phyloP scores from a whole-genome alignment of 257 asterid species.

The Petrea volubilis region DNA sequence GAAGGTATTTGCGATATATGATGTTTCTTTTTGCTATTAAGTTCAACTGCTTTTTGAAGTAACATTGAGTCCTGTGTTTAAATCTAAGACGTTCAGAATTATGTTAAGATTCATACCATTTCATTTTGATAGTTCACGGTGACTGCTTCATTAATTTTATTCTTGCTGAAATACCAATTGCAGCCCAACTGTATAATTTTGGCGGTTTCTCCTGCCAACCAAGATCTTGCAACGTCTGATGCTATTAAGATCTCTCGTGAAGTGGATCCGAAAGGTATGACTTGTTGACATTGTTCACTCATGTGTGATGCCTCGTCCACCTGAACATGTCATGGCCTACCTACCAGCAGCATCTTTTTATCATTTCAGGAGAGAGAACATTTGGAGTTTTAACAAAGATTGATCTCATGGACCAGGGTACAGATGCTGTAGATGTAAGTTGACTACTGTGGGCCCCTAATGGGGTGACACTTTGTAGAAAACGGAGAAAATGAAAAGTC shows the following conservation, averaged over 20 bases:
- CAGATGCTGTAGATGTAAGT: conserved; percentile 82
- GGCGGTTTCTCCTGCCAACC: conserved; percentile 68
- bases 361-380: conserved; percentile 61
- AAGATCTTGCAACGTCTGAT: conserved; percentile 73
- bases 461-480: conserved; percentile 12
- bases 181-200: conserved; percentile 72
- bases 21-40: neutral
- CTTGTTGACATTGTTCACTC: neutral
- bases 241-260: conserved; percentile 69
- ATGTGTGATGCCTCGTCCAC: neutral
- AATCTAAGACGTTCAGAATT: neutral
- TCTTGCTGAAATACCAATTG: conserved; percentile 28
- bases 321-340: neutral
- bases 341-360: neutral
- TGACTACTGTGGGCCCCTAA: conserved; percentile 18
- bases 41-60: neutral
- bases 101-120: neutral
- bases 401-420: conserved; percentile 75
- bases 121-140: conserved; percentile 11
- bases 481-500: neutral
- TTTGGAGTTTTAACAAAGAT: conserved; percentile 67
- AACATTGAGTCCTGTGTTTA: conserved; percentile 2
- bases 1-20: conserved; percentile 41
- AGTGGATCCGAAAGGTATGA: conserved; percentile 60
- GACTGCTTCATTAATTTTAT: conserved; percentile 9